These are phyloP conservation scores for Pseudogymnoascus sp. DNA, from an alignment of 2,329 filamentous ascomycete species.

Conservation along the genomic window DNA sequence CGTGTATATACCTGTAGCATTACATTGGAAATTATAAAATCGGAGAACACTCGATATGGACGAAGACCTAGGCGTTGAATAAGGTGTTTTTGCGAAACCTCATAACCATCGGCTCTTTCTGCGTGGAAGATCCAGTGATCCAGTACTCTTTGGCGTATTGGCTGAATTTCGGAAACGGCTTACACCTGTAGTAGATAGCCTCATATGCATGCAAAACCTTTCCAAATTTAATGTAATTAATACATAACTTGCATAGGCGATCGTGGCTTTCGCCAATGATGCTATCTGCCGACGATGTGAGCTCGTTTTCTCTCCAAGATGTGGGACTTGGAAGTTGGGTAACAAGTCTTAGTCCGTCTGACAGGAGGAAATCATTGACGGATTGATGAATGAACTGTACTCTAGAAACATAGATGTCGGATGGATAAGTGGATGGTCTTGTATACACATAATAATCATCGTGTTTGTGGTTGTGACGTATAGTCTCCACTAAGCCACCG, in stretches of 20 bases:
- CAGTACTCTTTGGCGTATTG: conserved; percentile 8
- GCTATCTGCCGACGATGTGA: not conserved
- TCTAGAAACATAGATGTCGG: conserved; percentile 6
- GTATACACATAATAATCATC: conserved; percentile 18
- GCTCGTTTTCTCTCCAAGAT: not conserved
- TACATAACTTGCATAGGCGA: conserved; percentile 13
- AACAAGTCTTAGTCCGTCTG: not conserved
- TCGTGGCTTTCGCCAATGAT: conserved; percentile 13
- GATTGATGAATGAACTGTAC: conserved; percentile 31
- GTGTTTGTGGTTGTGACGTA: conserved; percentile 27
- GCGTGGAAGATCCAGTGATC: conserved; percentile 14
- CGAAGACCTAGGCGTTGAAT: not conserved
- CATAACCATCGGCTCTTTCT: conserved; percentile 8
- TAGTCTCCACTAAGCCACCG: conserved; percentile 19
- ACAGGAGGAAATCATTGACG: not conserved
- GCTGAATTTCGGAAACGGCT: not conserved
- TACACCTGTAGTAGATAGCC: not conserved
- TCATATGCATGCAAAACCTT: not conserved
- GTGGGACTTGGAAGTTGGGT: not conserved
- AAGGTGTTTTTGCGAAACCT: not conserved
- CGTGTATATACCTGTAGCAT: too few relatives aligned
- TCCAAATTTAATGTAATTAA: conserved; percentile 12
- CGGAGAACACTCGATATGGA: not conserved
- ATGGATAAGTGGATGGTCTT: conserved; percentile 12
- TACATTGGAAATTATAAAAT: too few relatives aligned